Conservation (phyloP, 208 protist genomes). For the Herpetomonas samuelpessoai region DNA sequence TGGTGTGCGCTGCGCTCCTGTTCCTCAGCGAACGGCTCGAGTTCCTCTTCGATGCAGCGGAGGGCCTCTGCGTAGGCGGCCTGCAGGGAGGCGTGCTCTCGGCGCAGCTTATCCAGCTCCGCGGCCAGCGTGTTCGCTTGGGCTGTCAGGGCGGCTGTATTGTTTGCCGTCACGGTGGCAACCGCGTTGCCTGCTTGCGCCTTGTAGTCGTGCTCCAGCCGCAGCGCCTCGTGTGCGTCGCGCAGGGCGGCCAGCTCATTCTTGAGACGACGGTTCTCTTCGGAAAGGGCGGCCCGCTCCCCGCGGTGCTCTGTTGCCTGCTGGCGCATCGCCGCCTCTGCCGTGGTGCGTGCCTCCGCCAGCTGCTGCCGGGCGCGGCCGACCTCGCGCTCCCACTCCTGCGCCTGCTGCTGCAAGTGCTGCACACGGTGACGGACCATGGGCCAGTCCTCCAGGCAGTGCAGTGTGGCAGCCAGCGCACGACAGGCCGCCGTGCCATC, state of each 20-base stretch:
- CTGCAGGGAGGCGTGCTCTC: conserved; percentile 7
- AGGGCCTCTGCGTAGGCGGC: conserved; percentile 28
- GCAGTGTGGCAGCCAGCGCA: conserved; percentile 27
- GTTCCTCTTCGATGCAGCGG: conserved; percentile 29
- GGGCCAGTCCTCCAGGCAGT: conserved; percentile 56
- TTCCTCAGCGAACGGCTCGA: conserved; percentile 30
- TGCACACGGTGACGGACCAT: conserved; percentile 28
- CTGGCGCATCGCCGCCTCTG: background rate
- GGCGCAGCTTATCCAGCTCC: background rate
- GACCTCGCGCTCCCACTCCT: background rate
- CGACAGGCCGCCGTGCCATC: conserved; percentile 13
- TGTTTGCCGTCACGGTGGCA: background rate
- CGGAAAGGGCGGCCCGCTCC: conserved; percentile 2
- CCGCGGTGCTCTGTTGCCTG: background rate
- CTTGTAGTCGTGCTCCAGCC: background rate
- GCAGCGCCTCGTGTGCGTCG: background rate
- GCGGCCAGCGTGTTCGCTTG: background rate
- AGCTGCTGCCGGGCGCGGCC: background rate
- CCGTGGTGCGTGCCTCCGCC: background rate
- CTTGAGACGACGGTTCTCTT: conserved; percentile 4
- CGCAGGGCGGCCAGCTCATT: conserved; percentile 7
- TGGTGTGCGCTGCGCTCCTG: conserved; percentile 18
- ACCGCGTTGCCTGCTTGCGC: background rate
- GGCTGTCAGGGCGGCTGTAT: background rate
- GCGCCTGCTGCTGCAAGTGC: background rate